Percentiles rank a stretch among this genome's conserved stretches.
These are phyloP conservation scores for Paramyrothecium roridum DNA, from an alignment of 2,329 filamentous ascomycete genomes.

Conservation along the genomic window DNA sequence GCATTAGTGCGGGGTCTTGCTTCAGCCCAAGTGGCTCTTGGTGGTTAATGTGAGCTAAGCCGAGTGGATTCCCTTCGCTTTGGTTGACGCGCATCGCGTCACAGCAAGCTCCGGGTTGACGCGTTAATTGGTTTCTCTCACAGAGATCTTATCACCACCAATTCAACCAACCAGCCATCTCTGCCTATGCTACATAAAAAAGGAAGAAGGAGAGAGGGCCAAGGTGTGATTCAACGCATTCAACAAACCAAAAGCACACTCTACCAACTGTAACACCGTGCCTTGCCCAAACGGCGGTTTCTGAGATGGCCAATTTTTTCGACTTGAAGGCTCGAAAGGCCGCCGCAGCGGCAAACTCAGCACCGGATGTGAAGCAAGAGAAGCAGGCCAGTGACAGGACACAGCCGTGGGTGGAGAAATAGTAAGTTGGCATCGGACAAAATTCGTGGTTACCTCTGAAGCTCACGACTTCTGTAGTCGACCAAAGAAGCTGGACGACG, in stretches of 20 bases:
- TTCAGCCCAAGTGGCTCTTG: too few relatives aligned
- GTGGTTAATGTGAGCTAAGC: too few relatives aligned
- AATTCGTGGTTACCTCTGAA: background rate
- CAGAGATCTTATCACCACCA: background rate
- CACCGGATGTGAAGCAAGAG: conserved; percentile 62
- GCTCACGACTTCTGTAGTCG: conserved; percentile 56
- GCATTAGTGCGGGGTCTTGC: too few relatives aligned
- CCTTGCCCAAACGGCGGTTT: too few relatives aligned
- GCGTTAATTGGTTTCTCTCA: conserved; percentile 11
- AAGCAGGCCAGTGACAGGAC: conserved; percentile 57
- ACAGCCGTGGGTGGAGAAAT: conserved; percentile 99
- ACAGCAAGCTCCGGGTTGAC: background rate
- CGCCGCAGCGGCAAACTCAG: conserved; percentile 63
- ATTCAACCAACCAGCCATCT: background rate
- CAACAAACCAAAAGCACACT: too few relatives aligned
- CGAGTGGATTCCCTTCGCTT: background rate
- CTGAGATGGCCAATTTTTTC: conserved; percentile 83
- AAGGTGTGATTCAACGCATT: background rate
- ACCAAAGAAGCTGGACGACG: conserved; percentile 89
- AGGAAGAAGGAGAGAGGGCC: too few relatives aligned
- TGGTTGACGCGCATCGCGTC: conserved; percentile 9
- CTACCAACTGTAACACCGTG: background rate
- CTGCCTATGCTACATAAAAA: background rate
- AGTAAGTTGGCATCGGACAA: conserved; percentile 41
- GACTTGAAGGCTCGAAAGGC: conserved; percentile 89